Conservation (phyloP, 805 yeast genomes). For the Teunomyces kruisii region DNA sequence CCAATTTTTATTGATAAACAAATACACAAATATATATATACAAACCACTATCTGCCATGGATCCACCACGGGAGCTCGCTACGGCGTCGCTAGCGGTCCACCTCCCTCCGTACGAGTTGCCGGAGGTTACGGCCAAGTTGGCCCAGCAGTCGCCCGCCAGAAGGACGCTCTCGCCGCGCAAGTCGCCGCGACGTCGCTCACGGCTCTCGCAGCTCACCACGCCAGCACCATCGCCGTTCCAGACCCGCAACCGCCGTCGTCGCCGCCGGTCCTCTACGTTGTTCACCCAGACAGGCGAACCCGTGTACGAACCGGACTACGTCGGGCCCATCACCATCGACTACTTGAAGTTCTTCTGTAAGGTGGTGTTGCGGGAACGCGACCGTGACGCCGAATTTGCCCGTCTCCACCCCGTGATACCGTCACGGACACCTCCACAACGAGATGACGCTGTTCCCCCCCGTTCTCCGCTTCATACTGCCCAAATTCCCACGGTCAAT, state of each 20-base stretch:
- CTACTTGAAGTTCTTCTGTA: constrained; percentile 35
- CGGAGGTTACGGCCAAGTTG: constrained; percentile 13
- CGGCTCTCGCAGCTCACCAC: constrained; percentile 1
- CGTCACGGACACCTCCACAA: no score
- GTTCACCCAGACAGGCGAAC: constrained; percentile 19
- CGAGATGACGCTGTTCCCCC: no score
- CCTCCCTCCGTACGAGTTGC: constrained; percentile 24
- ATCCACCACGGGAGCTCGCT: constrained; percentile 6
- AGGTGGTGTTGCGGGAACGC: constrained; percentile 24
- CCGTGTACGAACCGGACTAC: constrained; percentile 28
- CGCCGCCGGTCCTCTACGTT: constrained; percentile 30
- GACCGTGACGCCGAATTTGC: no score
- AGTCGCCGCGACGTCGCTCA: neutral
- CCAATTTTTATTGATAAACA: no score
- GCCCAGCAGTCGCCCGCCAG: constrained; percentile 1
- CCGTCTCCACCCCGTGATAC: no score
- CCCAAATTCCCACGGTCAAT: no score
- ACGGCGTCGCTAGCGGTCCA: constrained; percentile 13
- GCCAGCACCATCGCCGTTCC: constrained; percentile 2
- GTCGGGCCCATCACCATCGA: constrained; percentile 39
- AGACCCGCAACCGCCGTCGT: constrained; percentile 5
- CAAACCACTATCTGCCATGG: neutral
- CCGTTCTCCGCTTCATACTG: no score
- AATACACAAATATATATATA: no score
- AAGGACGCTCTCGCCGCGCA: neutral